Evolutionary conservation across 1,284 basidiomycete species (phyloP), one percentile per base, ranked within the genome.

Genomic region (Hemileia vastatrix): DNA sequence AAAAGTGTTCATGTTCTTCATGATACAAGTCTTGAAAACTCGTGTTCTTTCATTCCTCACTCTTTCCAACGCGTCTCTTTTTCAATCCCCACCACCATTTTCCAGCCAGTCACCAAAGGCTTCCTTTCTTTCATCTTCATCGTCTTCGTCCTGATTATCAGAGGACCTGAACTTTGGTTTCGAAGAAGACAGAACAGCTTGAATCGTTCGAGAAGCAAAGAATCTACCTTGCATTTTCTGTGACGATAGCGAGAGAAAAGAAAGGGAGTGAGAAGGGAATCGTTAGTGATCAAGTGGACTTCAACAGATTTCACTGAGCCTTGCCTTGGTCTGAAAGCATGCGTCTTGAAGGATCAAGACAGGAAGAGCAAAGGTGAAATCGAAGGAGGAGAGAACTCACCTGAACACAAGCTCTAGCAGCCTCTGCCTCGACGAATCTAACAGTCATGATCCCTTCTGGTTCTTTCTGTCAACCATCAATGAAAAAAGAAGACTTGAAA

Each of bases 211-310:
- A 2, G 89, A 88, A 21, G 84, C 88, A 73, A 97, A 98, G 77
- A 84, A 97, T 21, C 94, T 82, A 1, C 90, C 90, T 68, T 95
- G 84, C 92, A 96, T 97, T 84, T 88, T 95, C 85, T 91, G 71
- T 15, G n/a, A n/a, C n/a, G 19, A 49, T 31, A 9, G 9, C 19
- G 63, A 13, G 19, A 27, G 33, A 3, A 55, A 36, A 36, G 33
- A 33, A 54, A 18, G 9, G 13, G 9, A 43, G n/a, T n/a, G n/a
- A n/a, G n/a, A n/a, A n/a, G n/a, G n/a, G n/a, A n/a, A n/a, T n/a
- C n/a, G n/a, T n/a, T n/a, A n/a, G n/a, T 61, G 44, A 66, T 13
- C 27, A 33, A 3, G 57, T 5, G 54, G 43, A 40, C 32, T 19
- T n/a, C 27, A 49, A 21, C 4, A n/a, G 15, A 45, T 27, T 21